Evolutionary conservation across 768 basidiomycete genomes (phyloP).

Genomic region (Russula griseocarnosa): DNA sequence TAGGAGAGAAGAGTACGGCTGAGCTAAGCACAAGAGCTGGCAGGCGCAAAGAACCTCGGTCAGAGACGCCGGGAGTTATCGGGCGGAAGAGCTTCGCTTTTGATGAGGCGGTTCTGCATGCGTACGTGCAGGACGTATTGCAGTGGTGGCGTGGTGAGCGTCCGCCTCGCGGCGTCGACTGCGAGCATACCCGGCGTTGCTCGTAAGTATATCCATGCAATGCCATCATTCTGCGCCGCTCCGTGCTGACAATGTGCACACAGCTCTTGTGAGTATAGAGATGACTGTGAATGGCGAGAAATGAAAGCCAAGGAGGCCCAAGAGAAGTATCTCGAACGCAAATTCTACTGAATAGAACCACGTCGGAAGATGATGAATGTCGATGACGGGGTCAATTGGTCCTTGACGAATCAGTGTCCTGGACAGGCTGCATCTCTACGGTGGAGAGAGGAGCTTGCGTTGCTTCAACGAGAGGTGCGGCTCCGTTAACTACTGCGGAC

Average conservation of each 20-base stretch:
- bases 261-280: slow-evolving; percentile 41
- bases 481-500: not conserved
- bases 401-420: not conserved
- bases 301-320: slow-evolving; percentile 31
- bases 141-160: slow-evolving; percentile 76
- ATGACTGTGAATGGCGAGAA: slow-evolving; percentile 43
- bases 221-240: not conserved
- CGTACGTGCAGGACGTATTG: slow-evolving; percentile 51
- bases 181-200: slow-evolving; percentile 60
- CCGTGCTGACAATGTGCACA: not conserved
- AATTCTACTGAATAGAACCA: not conserved
- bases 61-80: slow-evolving; percentile 45
- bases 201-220: slow-evolving; percentile 44
- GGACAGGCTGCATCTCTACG: not conserved
- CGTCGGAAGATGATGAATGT: not conserved
- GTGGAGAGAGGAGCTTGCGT: not conserved
- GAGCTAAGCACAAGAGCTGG: not conserved
- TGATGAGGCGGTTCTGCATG: slow-evolving; percentile 50
- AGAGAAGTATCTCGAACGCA: not conserved
- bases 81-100: slow-evolving; percentile 60
- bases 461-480: not conserved
- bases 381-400: not conserved
- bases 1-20: not conserved
- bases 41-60: not conserved
- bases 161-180: slow-evolving; percentile 62